A percentile compares a stretch with the other conserved stretches of the same genome.
Conservation (phyloP, 2,329 filamentous ascomycete species). For the Malbranchea zuffiana region DNA sequence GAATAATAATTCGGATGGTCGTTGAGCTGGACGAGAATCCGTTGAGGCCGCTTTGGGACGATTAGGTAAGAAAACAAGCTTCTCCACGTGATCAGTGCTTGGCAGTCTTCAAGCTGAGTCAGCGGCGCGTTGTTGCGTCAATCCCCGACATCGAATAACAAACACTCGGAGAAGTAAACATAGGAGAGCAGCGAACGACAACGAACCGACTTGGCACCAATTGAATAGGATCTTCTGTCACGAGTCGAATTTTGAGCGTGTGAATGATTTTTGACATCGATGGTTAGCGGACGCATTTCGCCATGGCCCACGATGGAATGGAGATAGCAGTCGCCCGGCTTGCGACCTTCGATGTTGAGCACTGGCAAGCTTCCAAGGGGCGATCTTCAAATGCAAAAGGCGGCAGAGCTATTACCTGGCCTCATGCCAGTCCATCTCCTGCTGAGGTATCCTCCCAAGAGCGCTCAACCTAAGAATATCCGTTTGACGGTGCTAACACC, state of each 20-base stretch:
- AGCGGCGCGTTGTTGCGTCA: conserved; percentile 1
- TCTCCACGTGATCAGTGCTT: not conserved
- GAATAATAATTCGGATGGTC: not conserved
- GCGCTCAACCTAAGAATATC: conserved; percentile 15
- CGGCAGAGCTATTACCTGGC: conserved; percentile 58
- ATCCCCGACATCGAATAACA: conserved; percentile 6
- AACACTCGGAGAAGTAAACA: conserved; percentile 8
- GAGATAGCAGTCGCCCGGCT: conserved; percentile 64
- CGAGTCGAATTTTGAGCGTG: too few relatives aligned
- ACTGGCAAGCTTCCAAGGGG: conserved; percentile 52
- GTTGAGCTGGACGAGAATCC: not conserved
- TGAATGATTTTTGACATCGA: too few relatives aligned
- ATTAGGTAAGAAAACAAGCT: conserved; percentile 4
- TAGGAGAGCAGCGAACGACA: not conserved
- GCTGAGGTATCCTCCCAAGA: conserved; percentile 48
- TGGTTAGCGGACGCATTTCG: not conserved
- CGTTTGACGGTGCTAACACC: conserved; percentile 4
- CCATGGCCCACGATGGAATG: conserved; percentile 28
- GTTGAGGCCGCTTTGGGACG: not conserved
- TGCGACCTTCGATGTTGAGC: conserved; percentile 61
- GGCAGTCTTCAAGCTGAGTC: not conserved
- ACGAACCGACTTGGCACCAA: too few relatives aligned
- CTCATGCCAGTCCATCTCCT: conserved; percentile 57
- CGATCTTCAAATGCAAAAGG: conserved; percentile 55
- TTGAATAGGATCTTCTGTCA: too few relatives aligned